A percentile compares a stretch with the other conserved stretches of the same genome.
These are phyloP conservation scores for Boletus tylopilopsis DNA, from an alignment of 768 basidiomycete species.

Conservation along the genomic window DNA sequence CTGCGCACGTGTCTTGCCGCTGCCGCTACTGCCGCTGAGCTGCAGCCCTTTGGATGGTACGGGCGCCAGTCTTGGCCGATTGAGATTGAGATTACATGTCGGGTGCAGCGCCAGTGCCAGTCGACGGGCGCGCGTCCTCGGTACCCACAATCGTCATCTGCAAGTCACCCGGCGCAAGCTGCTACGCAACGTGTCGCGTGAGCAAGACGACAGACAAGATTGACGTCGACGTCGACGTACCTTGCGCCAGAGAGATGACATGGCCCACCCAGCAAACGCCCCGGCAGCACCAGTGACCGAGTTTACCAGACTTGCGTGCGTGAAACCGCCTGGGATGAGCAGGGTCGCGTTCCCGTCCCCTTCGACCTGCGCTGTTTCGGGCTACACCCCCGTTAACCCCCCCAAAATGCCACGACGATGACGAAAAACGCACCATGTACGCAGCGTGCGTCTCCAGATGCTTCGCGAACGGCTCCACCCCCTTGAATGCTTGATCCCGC, in stretches of 20 bases:
- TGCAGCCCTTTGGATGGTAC: slow-evolving; percentile 62
- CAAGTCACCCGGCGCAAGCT: slow-evolving; percentile 73
- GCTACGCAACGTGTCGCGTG: no score
- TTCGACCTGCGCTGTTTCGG: slow-evolving; percentile 48
- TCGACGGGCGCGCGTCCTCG: slow-evolving; percentile 41
- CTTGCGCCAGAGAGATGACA: slow-evolving; percentile 84
- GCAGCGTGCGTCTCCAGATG: slow-evolving; percentile 74
- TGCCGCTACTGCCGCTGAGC: slow-evolving; percentile 56
- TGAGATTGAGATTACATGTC: slow-evolving; percentile 2
- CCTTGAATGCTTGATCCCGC: slow-evolving; percentile 94
- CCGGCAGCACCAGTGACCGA: slow-evolving; percentile 90
- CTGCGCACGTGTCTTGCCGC: slow-evolving; percentile 42
- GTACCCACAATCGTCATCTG: slow-evolving; percentile 56
- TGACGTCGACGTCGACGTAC: no score
- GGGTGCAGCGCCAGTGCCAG: slow-evolving; percentile 5
- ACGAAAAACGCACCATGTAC: slow-evolving; percentile 61
- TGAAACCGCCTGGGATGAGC: slow-evolving; percentile 30
- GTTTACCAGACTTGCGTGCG: slow-evolving; percentile 54
- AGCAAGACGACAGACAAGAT: no score
- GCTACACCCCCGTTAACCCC: slow-evolving; percentile 35
- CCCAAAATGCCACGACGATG: neutral
- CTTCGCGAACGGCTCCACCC: slow-evolving; percentile 83
- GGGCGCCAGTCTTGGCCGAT: slow-evolving; percentile 17
- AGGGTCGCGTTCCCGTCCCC: slow-evolving; percentile 27
- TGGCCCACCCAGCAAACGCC: slow-evolving; percentile 93